These are phyloP conservation scores for Fusarium nanum DNA, from an alignment of 2,329 filamentous ascomycete genomes.

Conservation along the genomic window DNA sequence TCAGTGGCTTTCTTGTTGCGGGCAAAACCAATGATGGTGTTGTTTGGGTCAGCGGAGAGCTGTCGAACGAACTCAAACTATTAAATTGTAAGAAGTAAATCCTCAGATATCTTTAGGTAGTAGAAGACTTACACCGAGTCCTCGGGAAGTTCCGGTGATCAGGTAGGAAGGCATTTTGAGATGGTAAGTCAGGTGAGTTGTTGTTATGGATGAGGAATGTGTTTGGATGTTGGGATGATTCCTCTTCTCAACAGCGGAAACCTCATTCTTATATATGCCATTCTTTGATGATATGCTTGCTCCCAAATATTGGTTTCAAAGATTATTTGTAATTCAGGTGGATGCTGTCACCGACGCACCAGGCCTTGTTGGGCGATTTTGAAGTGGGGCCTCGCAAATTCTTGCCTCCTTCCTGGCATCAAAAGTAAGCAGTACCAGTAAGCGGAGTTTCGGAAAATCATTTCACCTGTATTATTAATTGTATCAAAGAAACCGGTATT, in stretches of 20 bases:
- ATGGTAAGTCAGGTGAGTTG: not conserved
- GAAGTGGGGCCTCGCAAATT: conserved; percentile 22
- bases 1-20: conserved; percentile 57
- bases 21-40: conserved; percentile 58
- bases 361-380: not conserved
- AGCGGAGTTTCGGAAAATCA: not conserved
- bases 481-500: not conserved
- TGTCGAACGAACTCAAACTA: conserved; percentile 54
- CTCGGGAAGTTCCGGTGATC: conserved; percentile 37
- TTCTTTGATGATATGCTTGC: not conserved
- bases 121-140: conserved; percentile 22
- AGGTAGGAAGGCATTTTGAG: conserved; percentile 33
- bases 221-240: rapidly evolving
- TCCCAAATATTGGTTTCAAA: not conserved
- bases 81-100: not conserved
- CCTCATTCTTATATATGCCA: not conserved
- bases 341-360: not conserved
- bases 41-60: conserved; percentile 55
- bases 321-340: conserved; percentile 13
- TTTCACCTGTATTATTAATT: not conserved
- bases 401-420: not conserved
- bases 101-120: no score
- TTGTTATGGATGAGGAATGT: not conserved
- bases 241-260: rapidly evolving
- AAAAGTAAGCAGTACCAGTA: not conserved